A percentile compares a stretch with the other conserved stretches of the same genome.
Conservation (phyloP, 1,139 yeast genomes). For the Lodderomyces jiufengensis region DNA sequence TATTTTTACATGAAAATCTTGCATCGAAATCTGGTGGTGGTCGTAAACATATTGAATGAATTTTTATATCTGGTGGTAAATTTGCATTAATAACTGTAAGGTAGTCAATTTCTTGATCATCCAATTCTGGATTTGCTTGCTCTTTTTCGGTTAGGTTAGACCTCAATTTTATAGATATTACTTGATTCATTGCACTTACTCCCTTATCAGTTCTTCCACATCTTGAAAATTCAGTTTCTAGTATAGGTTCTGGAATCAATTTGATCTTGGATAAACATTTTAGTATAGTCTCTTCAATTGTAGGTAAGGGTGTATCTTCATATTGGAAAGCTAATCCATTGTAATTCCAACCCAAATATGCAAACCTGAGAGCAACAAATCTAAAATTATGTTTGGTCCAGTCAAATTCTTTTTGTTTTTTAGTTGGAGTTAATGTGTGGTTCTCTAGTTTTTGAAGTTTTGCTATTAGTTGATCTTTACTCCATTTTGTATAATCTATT, state of each 20-base stretch:
- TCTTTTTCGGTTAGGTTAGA: slow-evolving; percentile 58
- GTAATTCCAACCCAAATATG: slow-evolving; percentile 91
- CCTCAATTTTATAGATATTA: slow-evolving; percentile 73
- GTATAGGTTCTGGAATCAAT: slow-evolving; percentile 62
- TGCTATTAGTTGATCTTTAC: slow-evolving; percentile 48
- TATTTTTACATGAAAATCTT: slow-evolving; percentile 75
- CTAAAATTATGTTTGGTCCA: slow-evolving; percentile 65
- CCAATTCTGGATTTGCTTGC: slow-evolving; percentile 54
- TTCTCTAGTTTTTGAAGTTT: slow-evolving; percentile 47
- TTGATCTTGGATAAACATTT: slow-evolving; percentile 67
- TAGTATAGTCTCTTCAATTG: slow-evolving; percentile 77
- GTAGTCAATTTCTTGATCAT: slow-evolving; percentile 71
- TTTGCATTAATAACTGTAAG: slow-evolving; percentile 69
- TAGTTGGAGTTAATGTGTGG: not conserved
- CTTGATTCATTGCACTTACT: slow-evolving; percentile 96
- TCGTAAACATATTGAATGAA: slow-evolving; percentile 77
- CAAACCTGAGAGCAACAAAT: slow-evolving; percentile 74
- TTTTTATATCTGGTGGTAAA: slow-evolving; percentile 75
- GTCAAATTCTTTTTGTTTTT: slow-evolving; percentile 50
- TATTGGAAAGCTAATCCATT: slow-evolving; percentile 84
- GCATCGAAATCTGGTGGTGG: slow-evolving; percentile 89
- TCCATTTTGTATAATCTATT: slow-evolving; percentile 44
- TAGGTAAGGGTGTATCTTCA: slow-evolving; percentile 73
- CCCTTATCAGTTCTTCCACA: slow-evolving; percentile 98
- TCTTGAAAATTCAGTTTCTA: slow-evolving; percentile 68